Conservation (phyloP, 2,329 filamentous ascomycete genomes). For the Esteya vermicola region DNA sequence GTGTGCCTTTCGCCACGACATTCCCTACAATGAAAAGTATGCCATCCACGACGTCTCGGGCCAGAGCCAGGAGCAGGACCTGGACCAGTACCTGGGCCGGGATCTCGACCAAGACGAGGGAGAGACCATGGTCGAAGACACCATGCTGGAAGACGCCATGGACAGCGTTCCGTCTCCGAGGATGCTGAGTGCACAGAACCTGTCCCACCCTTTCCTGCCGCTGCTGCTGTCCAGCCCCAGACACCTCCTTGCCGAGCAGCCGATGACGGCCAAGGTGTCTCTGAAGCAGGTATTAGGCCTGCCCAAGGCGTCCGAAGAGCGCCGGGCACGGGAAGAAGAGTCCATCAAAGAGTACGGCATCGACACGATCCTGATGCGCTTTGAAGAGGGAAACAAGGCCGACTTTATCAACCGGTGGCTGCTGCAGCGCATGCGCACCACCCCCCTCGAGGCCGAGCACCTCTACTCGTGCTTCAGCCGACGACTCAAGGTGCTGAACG, state of each 20-base stretch:
- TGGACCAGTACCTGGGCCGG: not conserved
- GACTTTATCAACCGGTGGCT: constrained; percentile 39
- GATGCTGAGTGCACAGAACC: not conserved
- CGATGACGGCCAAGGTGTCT: constrained; percentile 25
- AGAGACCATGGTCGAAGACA: too few species aligned
- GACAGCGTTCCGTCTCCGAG: not conserved
- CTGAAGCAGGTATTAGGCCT: constrained; percentile 20
- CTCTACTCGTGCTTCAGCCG: constrained; percentile 24
- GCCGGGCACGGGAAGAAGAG: constrained; percentile 18
- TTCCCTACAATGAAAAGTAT: constrained; percentile 23
- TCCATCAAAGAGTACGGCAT: constrained; percentile 36
- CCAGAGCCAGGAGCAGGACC: not conserved
- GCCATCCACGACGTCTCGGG: constrained; percentile 15
- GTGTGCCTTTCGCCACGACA: constrained; percentile 27
- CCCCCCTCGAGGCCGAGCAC: constrained; percentile 28
- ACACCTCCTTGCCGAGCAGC: constrained; percentile 24
- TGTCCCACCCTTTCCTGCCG: constrained; percentile 27
- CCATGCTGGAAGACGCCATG: constrained; percentile 19
- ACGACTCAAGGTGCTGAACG: constrained; percentile 18
- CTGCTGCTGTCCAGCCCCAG: constrained; percentile 33
- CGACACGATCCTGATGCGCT: constrained; percentile 24
- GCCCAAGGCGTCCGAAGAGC: constrained; percentile 16
- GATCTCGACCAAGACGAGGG: not conserved
- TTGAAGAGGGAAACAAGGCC: constrained; percentile 21
- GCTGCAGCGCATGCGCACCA: constrained; percentile 32